Evolutionary conservation across 352 stramenopile genomes (phyloP).

Genomic region (Globisporangium canariense): DNA sequence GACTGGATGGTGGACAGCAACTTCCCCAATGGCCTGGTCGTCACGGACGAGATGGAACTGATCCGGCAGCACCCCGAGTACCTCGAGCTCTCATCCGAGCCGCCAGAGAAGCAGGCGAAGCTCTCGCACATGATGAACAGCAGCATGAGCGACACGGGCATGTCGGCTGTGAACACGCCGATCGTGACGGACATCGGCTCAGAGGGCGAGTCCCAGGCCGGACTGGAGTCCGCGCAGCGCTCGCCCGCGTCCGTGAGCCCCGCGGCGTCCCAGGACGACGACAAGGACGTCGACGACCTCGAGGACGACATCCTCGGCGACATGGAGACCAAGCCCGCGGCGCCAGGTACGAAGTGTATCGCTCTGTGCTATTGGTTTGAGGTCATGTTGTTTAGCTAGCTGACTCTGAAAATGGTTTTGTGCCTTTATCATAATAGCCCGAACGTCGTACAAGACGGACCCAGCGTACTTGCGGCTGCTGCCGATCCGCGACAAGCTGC

Average conservation of each 20-base stretch:
- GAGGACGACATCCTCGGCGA: slow-evolving; percentile 73
- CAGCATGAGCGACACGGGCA: slow-evolving; percentile 27
- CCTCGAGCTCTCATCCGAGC: slow-evolving; percentile 49
- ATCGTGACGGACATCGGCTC: slow-evolving; percentile 66
- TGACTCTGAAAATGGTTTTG: background rate
- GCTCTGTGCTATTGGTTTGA: background rate
- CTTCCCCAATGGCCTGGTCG: slow-evolving; percentile 60
- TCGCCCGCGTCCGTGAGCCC: slow-evolving; percentile 65
- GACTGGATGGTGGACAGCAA: slow-evolving; percentile 85
- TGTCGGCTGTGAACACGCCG: slow-evolving; percentile 66
- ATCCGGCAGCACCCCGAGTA: slow-evolving; percentile 84
- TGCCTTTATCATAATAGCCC: slow-evolving; percentile 2
- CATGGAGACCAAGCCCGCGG: slow-evolving; percentile 59
- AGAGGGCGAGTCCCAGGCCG: slow-evolving; percentile 57
- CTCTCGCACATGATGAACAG: slow-evolving; percentile 15
- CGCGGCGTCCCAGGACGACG: slow-evolving; percentile 51
- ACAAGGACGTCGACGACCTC: slow-evolving; percentile 76
- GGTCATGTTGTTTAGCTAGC: background rate
- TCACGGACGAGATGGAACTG: slow-evolving; percentile 81
- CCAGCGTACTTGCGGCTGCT: slow-evolving; percentile 64
- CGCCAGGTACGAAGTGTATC: slow-evolving; percentile 15
- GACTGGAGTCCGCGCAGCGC: slow-evolving; percentile 57
- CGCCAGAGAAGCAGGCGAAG: slow-evolving; percentile 38
- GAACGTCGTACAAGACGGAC: slow-evolving; percentile 55
- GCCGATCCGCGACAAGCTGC: slow-evolving; percentile 51